A percentile compares a stretch with the other conserved stretches of the same genome.
These are phyloP conservation scores for Durusdinium trenchii DNA, from an alignment of 73 alveolate genomes.

Conservation along the genomic window DNA sequence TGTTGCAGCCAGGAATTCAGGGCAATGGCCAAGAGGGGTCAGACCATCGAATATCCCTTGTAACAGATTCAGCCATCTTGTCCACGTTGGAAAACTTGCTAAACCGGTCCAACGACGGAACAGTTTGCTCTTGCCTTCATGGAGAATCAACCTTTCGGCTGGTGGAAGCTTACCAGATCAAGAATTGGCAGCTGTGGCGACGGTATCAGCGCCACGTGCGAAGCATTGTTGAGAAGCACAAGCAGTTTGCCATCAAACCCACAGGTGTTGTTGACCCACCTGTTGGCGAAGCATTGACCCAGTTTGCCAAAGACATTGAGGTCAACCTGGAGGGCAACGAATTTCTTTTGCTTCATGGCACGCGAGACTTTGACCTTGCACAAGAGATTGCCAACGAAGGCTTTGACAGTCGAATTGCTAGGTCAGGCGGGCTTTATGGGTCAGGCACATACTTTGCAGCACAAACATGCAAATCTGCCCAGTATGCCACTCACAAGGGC, in stretches of 20 bases:
- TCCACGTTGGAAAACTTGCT: not conserved
- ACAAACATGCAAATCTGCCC: slow-evolving; percentile 62
- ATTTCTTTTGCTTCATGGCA: slow-evolving; percentile 37
- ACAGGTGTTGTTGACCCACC: not conserved
- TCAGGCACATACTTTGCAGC: slow-evolving; percentile 72
- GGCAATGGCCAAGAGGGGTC: not conserved
- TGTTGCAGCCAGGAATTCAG: not conserved
- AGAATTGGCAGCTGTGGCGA: slow-evolving; percentile 48
- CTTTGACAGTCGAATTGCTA: slow-evolving; percentile 45
- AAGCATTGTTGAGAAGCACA: slow-evolving; percentile 24
- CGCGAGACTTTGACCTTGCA: not conserved
- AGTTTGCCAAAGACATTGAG: not conserved
- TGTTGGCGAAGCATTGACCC: not conserved
- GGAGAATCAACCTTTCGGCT: slow-evolving; percentile 9
- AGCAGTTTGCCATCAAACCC: not conserved
- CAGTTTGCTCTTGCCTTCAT: slow-evolving; percentile 15
- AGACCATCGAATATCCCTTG: not conserved
- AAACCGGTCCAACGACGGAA: slow-evolving; percentile 18
- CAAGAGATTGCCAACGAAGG: slow-evolving; percentile 47
- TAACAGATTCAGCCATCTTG: not conserved
- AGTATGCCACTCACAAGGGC: not conserved
- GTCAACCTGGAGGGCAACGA: slow-evolving; percentile 22
- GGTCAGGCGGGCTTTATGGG: slow-evolving; percentile 13
- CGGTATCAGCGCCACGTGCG: slow-evolving; percentile 42
- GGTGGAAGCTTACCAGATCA: slow-evolving; percentile 43